These are phyloP conservation scores for Pseudozyma pruni DNA, from an alignment of 1,284 basidiomycete genomes.

Conservation along the genomic window DNA sequence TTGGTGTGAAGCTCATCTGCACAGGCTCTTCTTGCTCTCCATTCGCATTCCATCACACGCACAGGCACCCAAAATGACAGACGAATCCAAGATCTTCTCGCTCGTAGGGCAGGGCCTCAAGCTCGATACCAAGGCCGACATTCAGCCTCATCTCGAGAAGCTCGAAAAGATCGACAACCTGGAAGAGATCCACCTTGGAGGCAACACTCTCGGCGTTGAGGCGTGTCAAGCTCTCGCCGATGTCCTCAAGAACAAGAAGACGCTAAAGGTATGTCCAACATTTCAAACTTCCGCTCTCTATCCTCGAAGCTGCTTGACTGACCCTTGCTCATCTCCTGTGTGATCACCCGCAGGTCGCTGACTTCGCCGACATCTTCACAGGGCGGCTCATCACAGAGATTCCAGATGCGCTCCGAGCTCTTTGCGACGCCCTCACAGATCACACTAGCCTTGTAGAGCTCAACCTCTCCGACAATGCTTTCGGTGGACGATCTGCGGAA, in stretches of 20 bases:
- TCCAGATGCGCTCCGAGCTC: constrained; percentile 84
- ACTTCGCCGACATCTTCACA: constrained; percentile 98
- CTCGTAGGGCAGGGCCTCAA: constrained; percentile 74
- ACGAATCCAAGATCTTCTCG: constrained; percentile 45
- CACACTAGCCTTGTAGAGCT: constrained; percentile 85
- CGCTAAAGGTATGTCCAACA: constrained; percentile 75
- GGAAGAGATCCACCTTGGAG: constrained; percentile 88
- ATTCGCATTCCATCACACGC: not conserved
- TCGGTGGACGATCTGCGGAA: constrained; percentile 93
- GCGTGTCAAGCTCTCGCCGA: constrained; percentile 87
- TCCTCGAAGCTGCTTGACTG: not conserved
- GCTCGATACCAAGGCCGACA: constrained; percentile 81
- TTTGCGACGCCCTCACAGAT: constrained; percentile 86
- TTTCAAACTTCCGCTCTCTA: not conserved
- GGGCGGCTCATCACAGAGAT: constrained; percentile 95
- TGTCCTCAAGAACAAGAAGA: constrained; percentile 78
- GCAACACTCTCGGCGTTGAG: constrained; percentile 94
- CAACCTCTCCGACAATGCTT: constrained; percentile 94
- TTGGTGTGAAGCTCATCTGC: not conserved
- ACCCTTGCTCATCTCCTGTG: no score
- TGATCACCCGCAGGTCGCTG: constrained; percentile 77
- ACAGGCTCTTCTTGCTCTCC: not conserved
- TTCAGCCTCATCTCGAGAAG: constrained; percentile 75
- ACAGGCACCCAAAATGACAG: constrained; percentile 22
- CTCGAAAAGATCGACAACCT: constrained; percentile 77